Conservation (phyloP, 2,329 filamentous ascomycete species). For the Calonectria hawksworthii region DNA sequence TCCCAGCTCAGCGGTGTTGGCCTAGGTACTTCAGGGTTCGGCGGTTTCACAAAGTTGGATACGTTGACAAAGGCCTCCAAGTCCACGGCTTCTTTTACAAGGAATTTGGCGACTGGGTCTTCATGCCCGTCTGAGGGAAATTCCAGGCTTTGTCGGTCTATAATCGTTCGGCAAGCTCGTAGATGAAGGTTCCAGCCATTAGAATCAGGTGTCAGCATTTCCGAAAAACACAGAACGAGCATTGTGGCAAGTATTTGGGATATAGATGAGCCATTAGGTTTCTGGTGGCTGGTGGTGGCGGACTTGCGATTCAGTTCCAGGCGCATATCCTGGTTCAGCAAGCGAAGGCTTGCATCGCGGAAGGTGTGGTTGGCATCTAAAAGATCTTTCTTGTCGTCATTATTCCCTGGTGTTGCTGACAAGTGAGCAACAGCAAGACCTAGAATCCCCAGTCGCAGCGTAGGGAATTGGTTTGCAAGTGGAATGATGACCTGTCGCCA, state of each 20-base stretch:
- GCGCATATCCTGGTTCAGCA: constrained; percentile 22
- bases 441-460: constrained; percentile 33
- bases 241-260: constrained; percentile 19
- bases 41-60: constrained; percentile 15
- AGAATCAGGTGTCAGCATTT: constrained; percentile 21
- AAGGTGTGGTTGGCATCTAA: constrained; percentile 13
- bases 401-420: not conserved
- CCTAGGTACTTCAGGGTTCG: not conserved
- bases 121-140: not conserved
- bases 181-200: constrained; percentile 22
- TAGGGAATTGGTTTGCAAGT: constrained; percentile 30
- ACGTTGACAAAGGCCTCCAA: constrained; percentile 17
- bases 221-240: constrained; percentile 19
- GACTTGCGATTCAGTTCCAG: not conserved
- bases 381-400: not conserved
- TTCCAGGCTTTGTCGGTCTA: not conserved
- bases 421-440: constrained; percentile 26
- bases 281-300: not conserved
- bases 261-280: not conserved
- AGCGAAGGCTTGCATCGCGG: constrained; percentile 16
- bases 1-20: not conserved
- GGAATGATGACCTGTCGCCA: constrained; percentile 32
- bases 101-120: constrained; percentile 16
- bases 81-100: constrained; percentile 20
- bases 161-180: constrained; percentile 16